These are phyloP conservation scores for Scutellaria galericulata DNA, from an alignment of 257 asterid species.

Conservation along the genomic window DNA sequence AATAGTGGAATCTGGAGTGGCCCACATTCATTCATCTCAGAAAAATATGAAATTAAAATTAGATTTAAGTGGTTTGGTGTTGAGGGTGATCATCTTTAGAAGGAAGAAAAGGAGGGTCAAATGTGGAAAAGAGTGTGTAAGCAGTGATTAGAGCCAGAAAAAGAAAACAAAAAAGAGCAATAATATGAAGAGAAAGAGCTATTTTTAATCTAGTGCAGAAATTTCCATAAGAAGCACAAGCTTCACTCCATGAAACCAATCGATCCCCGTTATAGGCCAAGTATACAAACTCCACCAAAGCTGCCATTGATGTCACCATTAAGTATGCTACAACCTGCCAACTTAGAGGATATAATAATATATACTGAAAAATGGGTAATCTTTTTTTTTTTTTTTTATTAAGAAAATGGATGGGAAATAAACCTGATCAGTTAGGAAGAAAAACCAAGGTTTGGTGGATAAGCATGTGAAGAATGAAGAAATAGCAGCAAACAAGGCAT, in stretches of 20 bases:
- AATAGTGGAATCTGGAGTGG: too few species aligned
- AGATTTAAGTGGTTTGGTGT: constrained; percentile 27
- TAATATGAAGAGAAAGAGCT: constrained; percentile 58
- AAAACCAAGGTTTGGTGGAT: constrained; percentile 71
- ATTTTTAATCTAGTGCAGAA: constrained; percentile 72
- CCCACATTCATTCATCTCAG: too few species aligned
- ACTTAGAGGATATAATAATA: not conserved
- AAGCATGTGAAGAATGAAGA: constrained; percentile 60
- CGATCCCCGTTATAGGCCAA: constrained; percentile 75
- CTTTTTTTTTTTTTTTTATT: too few species aligned
- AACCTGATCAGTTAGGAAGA: constrained; percentile 93
- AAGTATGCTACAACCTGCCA: constrained; percentile 78
- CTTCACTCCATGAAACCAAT: constrained; percentile 82
- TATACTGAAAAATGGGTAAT: too few species aligned
- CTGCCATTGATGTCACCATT: constrained; percentile 80
- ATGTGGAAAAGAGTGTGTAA: constrained; percentile 68
- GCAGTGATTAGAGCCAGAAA: constrained; percentile 75
- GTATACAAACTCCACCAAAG: constrained; percentile 64
- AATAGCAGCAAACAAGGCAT: constrained; percentile 71
- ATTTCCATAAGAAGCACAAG: constrained; percentile 73
- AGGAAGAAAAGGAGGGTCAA: constrained; percentile 63
- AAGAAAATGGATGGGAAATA: not conserved
- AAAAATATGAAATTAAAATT: too few species aligned
- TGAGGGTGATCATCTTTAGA: constrained; percentile 35
- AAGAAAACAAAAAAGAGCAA: constrained; percentile 70